Percentiles rank a stretch among this genome's conserved stretches.
These are phyloP conservation scores for Hordeum pubiflorum DNA, from an alignment of 202 grass and related monocot genomes.

Conservation along the genomic window DNA sequence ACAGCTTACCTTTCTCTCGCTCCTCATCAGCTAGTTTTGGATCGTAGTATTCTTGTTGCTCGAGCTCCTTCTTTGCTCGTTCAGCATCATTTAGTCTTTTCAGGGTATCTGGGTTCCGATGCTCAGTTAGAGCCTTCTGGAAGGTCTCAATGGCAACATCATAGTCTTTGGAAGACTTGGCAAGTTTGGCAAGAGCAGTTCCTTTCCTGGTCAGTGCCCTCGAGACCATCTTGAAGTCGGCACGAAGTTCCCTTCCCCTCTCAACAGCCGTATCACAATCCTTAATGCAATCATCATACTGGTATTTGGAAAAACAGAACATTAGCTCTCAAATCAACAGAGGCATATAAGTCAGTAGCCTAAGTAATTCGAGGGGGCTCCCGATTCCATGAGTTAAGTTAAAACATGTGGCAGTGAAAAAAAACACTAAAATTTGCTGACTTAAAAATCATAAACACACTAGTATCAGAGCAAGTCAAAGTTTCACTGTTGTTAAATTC, in stretches of 20 bases:
- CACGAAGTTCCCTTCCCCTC: slow-evolving; percentile 73
- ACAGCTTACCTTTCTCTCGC: slow-evolving; percentile 63
- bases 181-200: slow-evolving; percentile 65
- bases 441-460: too few relatives aligned
- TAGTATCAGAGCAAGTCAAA: background rate
- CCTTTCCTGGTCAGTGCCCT: slow-evolving; percentile 88
- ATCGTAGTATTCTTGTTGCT: slow-evolving; percentile 88
- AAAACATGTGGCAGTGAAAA: background rate
- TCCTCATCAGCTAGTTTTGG: slow-evolving; percentile 82
- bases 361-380: background rate
- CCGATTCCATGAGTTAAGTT: background rate
- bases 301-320: background rate
- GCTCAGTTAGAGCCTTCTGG: slow-evolving; percentile 88
- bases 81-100: slow-evolving; percentile 87
- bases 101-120: slow-evolving; percentile 76
- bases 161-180: slow-evolving; percentile 68
- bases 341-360: background rate
- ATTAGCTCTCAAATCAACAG: background rate
- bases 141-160: slow-evolving; percentile 75
- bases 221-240: slow-evolving; percentile 89
- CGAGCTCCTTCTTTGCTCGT: slow-evolving; percentile 76
- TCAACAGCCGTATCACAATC: slow-evolving; percentile 91
- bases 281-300: slow-evolving; percentile 91
- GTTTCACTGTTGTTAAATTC: too few relatives aligned
- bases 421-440: background rate